Evolutionary conservation across 768 basidiomycete genomes (phyloP), one percentile per base, ranked within the genome.

Genomic region (Amanita pallidorosea): DNA sequence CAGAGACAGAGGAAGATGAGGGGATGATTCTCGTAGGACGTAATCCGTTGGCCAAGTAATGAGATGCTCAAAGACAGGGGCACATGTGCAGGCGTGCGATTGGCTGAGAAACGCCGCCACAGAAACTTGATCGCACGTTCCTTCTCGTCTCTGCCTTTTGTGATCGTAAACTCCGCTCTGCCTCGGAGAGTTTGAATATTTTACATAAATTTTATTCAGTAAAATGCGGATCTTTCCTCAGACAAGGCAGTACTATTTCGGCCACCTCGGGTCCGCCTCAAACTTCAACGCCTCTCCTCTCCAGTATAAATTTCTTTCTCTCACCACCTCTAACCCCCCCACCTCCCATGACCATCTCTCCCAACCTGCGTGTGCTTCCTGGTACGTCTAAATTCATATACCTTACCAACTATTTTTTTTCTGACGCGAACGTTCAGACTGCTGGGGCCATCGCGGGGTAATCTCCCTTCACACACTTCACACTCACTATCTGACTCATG

Each of bases 1-100:
- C 69, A 20, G 86, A 88, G 58, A 89, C 87, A 35, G 88, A 91
- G 61, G 83, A 85, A 60, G 88, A 91, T 52, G 88, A 90, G 58
- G 88, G 85, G 5, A 82, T 89, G 81, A 77, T 90, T 53, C 62
- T 89, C 25, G 80, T 90, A 46, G 83, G 80, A 36, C 74, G 41
- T 34, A 33, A 37, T n/a, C 29, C 18, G 29, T 23, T 25, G 23
- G 7, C 13, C 15, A 41, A 37, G 23, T 47, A 37, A 47, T 47
- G 23, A n/a, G n/a, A n/a, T n/a, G n/a, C n/a, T n/a, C n/a, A 33
- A 23, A 29, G n/a, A 9, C 13, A n/a, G n/a, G 46, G 22, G 7
- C 31, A 4, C 31, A 31, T 31, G 31, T 31, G 38, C 38, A 17
- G n/a, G 38, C 38, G 17, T 15, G n/a, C 18, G 17, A 40, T 40